A percentile compares a stretch with the other conserved stretches of the same genome.
phyloP scores from a whole-genome alignment of 495 filamentous ascomycete species.

The Amphirosellinia nigrospora region DNA sequence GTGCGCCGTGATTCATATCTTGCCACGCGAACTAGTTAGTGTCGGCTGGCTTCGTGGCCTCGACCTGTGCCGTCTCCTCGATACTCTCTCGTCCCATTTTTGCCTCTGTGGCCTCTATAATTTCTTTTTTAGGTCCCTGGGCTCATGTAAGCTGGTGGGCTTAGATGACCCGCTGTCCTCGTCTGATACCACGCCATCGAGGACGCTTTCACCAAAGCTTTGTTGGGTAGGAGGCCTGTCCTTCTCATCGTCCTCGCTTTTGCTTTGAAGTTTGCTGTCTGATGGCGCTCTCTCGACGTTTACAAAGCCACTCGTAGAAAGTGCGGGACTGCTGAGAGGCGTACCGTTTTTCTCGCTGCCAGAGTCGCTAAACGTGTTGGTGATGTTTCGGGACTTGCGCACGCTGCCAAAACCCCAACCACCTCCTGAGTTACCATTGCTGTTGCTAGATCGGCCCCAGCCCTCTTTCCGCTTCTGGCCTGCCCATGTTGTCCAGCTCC shows the following conservation, averaged over 20 bases:
- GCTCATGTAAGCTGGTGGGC: conserved; percentile 32
- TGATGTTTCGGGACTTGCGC: conserved; percentile 31
- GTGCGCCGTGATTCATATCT: conserved; percentile 12
- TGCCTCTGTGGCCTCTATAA: background rate
- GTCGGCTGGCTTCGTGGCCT: background rate
- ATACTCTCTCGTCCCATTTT: background rate
- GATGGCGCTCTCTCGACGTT: conserved; percentile 37
- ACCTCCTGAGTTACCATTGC: conserved; percentile 30
- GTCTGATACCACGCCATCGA: conserved; percentile 42
- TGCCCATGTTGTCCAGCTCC: conserved; percentile 95
- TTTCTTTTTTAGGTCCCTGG: conserved; percentile 1
- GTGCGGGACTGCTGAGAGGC: conserved; percentile 37
- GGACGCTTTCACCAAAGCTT: conserved; percentile 50
- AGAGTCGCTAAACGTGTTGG: conserved; percentile 29
- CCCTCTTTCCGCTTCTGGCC: conserved; percentile 80
- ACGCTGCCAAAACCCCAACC: conserved; percentile 47
- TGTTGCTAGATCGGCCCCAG: conserved; percentile 51
- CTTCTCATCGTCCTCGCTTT: conserved; percentile 33
- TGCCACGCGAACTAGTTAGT: background rate
- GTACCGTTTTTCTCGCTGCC: conserved; percentile 43
- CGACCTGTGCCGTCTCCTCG: conserved; percentile 12
- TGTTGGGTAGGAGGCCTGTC: conserved; percentile 40
- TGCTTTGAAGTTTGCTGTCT: conserved; percentile 28
- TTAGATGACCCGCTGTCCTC: conserved; percentile 41
- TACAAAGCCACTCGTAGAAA: conserved; percentile 33